phyloP scores from a whole-genome alignment of 1,284 basidiomycete genomes.

The Puccinia hordei region DNA sequence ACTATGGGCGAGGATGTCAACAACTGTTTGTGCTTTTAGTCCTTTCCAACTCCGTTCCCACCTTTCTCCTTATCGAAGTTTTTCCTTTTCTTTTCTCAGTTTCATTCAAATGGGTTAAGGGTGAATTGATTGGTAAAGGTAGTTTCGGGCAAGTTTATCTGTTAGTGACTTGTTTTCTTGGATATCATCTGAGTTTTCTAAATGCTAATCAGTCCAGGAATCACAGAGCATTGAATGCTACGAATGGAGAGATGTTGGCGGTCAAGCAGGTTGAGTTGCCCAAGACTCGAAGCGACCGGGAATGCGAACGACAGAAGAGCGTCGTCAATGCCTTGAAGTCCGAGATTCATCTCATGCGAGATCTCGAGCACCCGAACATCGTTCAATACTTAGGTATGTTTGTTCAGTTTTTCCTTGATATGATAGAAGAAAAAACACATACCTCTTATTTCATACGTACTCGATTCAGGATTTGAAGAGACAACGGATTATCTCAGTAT shows the following conservation, averaged over 20 bases:
- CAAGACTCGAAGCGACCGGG: slow-evolving; percentile 81
- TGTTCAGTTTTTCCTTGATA: slow-evolving; percentile 24
- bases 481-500: slow-evolving; percentile 88
- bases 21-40: slow-evolving; percentile 54
- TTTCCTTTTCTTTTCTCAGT: slow-evolving; percentile 62
- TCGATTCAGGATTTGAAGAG: slow-evolving; percentile 72
- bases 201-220: not conserved
- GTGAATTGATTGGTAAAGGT: slow-evolving; percentile 93
- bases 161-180: slow-evolving; percentile 24
- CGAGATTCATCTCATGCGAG: slow-evolving; percentile 93
- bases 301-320: slow-evolving; percentile 77
- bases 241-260: slow-evolving; percentile 97
- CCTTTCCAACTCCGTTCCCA: not conserved
- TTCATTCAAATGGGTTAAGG: slow-evolving; percentile 98
- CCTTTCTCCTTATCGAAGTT: not conserved
- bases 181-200: not conserved
- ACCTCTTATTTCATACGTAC: not conserved
- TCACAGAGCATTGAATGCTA: slow-evolving; percentile 79
- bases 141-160: slow-evolving; percentile 96
- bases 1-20: slow-evolving; percentile 56
- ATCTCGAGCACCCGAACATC: slow-evolving; percentile 94
- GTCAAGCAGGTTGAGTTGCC: slow-evolving; percentile 99
- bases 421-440: not conserved
- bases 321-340: slow-evolving; percentile 88
- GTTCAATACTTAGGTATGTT: slow-evolving; percentile 83